A percentile compares a stretch with the other conserved stretches of the same genome.
Evolutionary conservation across 2,329 filamentous ascomycete genomes (phyloP).

Genomic region (Exophiala phaeomuriformis): DNA sequence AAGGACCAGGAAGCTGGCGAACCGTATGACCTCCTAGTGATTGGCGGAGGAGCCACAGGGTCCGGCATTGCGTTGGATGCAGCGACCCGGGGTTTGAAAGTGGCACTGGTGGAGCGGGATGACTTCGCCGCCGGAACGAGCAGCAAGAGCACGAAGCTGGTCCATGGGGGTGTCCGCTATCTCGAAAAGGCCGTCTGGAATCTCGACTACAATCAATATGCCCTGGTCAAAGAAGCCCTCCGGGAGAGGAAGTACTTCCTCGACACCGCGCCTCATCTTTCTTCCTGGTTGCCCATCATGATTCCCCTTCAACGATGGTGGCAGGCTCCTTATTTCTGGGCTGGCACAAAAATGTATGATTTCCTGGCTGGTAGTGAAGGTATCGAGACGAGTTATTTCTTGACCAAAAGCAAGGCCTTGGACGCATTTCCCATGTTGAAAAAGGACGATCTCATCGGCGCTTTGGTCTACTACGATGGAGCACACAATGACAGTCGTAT

Average conservation of each 20-base stretch:
- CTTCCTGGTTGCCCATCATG: conserved; percentile 74
- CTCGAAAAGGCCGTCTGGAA: conserved; percentile 82
- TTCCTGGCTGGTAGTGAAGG: conserved; percentile 77
- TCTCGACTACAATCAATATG: conserved; percentile 70
- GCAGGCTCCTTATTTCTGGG: conserved; percentile 69
- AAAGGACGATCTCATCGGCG: conserved; percentile 68
- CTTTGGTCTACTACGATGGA: conserved; percentile 85
- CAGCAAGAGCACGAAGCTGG: conserved; percentile 81
- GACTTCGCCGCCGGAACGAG: conserved; percentile 77
- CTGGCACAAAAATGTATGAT: conserved; percentile 72
- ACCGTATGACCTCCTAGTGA: conserved; percentile 68
- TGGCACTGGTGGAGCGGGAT: conserved; percentile 73
- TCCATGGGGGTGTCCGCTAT: conserved; percentile 77
- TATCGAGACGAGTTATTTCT: conserved; percentile 81
- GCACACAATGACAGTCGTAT: conserved; percentile 88
- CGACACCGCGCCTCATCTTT: conserved; percentile 74
- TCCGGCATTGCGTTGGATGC: conserved; percentile 75
- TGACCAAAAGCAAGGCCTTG: conserved; percentile 76
- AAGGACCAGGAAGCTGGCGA: conserved; percentile 38
- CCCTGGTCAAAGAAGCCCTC: conserved; percentile 72
- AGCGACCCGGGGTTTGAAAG: conserved; percentile 68
- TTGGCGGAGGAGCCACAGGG: conserved; percentile 72
- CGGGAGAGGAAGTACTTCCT: conserved; percentile 77
- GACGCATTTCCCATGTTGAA: conserved; percentile 87
- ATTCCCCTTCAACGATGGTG: conserved; percentile 76